These are phyloP conservation scores for Inonotus obliquus DNA, from an alignment of 1,284 basidiomycete genomes.

Conservation along the genomic window DNA sequence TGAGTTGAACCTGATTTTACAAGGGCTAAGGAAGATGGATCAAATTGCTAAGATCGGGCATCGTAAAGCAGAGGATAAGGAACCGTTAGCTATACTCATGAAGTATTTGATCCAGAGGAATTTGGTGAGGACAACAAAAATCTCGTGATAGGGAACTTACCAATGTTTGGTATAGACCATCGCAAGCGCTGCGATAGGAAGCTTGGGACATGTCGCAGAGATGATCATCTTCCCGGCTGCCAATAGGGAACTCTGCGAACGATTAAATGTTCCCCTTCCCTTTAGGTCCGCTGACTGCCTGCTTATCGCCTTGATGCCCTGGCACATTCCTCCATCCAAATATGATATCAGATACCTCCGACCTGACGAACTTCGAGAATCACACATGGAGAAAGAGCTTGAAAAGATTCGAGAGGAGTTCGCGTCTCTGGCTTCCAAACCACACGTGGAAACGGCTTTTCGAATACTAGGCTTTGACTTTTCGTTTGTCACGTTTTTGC, in stretches of 20 bases:
- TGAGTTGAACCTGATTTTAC: constrained; percentile 43
- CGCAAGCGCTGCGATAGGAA: constrained; percentile 42
- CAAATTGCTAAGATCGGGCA: constrained; percentile 47
- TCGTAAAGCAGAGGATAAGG: constrained; percentile 35
- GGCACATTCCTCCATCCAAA: constrained; percentile 31
- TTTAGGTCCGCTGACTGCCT: constrained; percentile 27
- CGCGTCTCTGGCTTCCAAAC: constrained; percentile 21
- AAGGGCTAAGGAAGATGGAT: constrained; percentile 42
- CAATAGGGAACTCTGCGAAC: constrained; percentile 25
- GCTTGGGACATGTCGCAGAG: constrained; percentile 36
- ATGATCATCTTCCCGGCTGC: constrained; percentile 42
- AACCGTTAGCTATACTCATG: constrained; percentile 39
- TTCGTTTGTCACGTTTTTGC: constrained; percentile 38
- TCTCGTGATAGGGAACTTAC: constrained; percentile 1
- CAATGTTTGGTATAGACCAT: constrained; percentile 39
- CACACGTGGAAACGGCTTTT: constrained; percentile 37
- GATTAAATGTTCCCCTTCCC: constrained; percentile 28
- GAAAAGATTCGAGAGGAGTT: background rate
- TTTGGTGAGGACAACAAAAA: constrained; percentile 32
- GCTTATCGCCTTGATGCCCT: constrained; percentile 45
- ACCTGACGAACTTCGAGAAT: constrained; percentile 3
- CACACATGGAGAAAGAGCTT: constrained; percentile 1
- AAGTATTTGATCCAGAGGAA: constrained; percentile 41
- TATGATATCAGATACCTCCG: background rate
- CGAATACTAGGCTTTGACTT: constrained; percentile 43